Percentiles rank a stretch among this genome's conserved stretches.
Evolutionary conservation across 2,329 filamentous ascomycete species (phyloP).

Genomic region (Neopestalotiopsis clavispora): DNA sequence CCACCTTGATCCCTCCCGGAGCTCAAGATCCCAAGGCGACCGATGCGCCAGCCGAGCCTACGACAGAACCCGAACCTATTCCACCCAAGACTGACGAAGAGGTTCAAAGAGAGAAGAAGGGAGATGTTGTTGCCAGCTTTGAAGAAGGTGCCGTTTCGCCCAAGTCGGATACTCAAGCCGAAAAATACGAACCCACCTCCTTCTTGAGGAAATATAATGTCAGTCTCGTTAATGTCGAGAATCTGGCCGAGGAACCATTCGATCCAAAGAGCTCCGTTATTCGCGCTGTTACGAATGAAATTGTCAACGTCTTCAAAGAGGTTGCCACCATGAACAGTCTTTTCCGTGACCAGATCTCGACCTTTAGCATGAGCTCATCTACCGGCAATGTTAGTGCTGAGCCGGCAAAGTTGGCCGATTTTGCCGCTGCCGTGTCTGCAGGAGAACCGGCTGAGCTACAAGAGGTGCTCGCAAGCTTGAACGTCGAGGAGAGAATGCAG

Average conservation of each 20-base stretch:
- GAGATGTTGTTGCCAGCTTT: slow-evolving; percentile 95
- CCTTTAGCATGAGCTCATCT: slow-evolving; percentile 94
- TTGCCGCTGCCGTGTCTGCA: slow-evolving; percentile 94
- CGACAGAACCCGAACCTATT: slow-evolving; percentile 67
- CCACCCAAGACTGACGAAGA: slow-evolving; percentile 62
- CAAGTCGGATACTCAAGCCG: slow-evolving; percentile 53
- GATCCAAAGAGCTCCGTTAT: slow-evolving; percentile 91
- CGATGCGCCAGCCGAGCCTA: slow-evolving; percentile 51
- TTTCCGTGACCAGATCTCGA: slow-evolving; percentile 96
- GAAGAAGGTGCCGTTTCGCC: slow-evolving; percentile 77
- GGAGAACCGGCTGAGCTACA: slow-evolving; percentile 92
- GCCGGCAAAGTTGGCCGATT: slow-evolving; percentile 93
- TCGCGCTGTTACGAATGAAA: slow-evolving; percentile 92
- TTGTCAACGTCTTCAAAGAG: slow-evolving; percentile 98
- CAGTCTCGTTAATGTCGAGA: slow-evolving; percentile 94
- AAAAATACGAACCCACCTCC: slow-evolving; percentile 82
- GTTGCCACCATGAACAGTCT: slow-evolving; percentile 92
- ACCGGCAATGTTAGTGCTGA: slow-evolving; percentile 95
- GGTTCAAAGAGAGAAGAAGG: slow-evolving; percentile 70
- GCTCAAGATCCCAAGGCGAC: slow-evolving; percentile 55
- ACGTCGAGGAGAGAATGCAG: slow-evolving; percentile 89
- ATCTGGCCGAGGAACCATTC: slow-evolving; percentile 84
- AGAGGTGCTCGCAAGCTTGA: slow-evolving; percentile 84
- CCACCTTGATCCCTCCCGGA: slow-evolving; percentile 76
- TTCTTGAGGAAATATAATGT: slow-evolving; percentile 92